Evolutionary conservation across 75 land plant species (phyloP).

Genomic region (Chamaecyparis obtusa): DNA sequence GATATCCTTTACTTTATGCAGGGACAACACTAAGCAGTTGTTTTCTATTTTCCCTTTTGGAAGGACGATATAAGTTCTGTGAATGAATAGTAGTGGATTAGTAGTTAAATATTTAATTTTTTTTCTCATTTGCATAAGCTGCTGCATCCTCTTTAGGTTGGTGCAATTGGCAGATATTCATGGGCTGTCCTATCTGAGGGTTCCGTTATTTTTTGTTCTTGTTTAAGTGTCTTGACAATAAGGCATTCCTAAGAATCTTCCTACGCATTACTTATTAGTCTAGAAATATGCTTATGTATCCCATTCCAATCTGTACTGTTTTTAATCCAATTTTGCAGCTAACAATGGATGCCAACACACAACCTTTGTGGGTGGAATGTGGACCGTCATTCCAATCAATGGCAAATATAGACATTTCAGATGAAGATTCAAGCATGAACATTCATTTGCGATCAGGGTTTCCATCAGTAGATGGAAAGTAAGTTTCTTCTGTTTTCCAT

Average conservation of each 20-base stretch:
- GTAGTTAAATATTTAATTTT: background rate
- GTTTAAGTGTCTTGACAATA: background rate
- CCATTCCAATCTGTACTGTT: constrained; percentile 12
- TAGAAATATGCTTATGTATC: background rate
- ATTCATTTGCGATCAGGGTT: constrained; percentile 43
- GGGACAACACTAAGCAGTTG: background rate
- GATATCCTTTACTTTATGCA: background rate
- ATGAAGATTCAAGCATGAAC: constrained; percentile 22
- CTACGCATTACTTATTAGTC: background rate
- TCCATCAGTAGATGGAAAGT: constrained; percentile 53
- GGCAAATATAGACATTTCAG: constrained; percentile 11
- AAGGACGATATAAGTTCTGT: background rate
- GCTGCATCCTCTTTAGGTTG: background rate
- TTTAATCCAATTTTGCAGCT: constrained; percentile 34
- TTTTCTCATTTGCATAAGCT: background rate
- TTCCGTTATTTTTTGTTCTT: background rate
- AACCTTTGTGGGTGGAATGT: constrained; percentile 56
- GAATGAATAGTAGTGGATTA: background rate
- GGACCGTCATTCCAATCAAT: constrained; percentile 14
- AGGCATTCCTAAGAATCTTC: background rate
- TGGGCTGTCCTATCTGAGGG: background rate
- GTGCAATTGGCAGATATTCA: background rate
- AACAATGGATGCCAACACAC: constrained; percentile 49
- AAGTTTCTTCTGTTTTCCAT: constrained; percentile 21
- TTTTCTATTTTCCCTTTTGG: background rate